Percentiles rank a stretch among this genome's conserved stretches.
These are phyloP conservation scores for Penicillium rolfsii DNA, from an alignment of 2,329 filamentous ascomycete species.

Conservation along the genomic window DNA sequence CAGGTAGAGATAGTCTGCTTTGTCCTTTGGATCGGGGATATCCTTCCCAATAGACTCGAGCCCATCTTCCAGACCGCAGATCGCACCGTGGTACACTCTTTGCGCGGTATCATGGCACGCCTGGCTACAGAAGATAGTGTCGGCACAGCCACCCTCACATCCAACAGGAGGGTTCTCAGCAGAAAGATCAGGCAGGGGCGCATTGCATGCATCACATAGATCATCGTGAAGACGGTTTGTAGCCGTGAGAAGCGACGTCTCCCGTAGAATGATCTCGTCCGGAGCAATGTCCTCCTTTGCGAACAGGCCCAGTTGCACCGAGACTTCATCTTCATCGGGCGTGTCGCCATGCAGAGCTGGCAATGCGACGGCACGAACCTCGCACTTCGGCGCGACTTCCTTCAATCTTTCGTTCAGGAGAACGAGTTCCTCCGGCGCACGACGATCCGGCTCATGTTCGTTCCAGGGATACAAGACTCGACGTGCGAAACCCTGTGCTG, in stretches of 20 bases:
- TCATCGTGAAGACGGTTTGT: slow-evolving; percentile 86
- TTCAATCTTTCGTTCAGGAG: slow-evolving; percentile 72
- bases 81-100: slow-evolving; percentile 60
- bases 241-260: slow-evolving; percentile 84
- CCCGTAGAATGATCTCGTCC: slow-evolving; percentile 75
- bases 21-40: slow-evolving; percentile 59
- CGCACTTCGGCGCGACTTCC: slow-evolving; percentile 76
- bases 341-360: slow-evolving; percentile 64
- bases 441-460: slow-evolving; percentile 61
- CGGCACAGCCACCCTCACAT: slow-evolving; percentile 58
- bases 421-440: slow-evolving; percentile 58
- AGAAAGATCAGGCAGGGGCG: slow-evolving; percentile 65
- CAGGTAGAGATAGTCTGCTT: slow-evolving; percentile 63
- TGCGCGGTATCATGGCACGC: slow-evolving; percentile 60
- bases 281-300: slow-evolving; percentile 78
- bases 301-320: slow-evolving; percentile 84
- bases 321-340: slow-evolving; percentile 42
- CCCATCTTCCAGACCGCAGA: slow-evolving; percentile 57
- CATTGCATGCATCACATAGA: slow-evolving; percentile 87
- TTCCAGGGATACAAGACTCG: slow-evolving; percentile 69
- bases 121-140: slow-evolving; percentile 63
- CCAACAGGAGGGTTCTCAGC: slow-evolving; percentile 43
- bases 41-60: slow-evolving; percentile 63
- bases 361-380: slow-evolving; percentile 74
- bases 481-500: slow-evolving; percentile 46